Percentiles rank a stretch among this genome's conserved stretches.
phyloP scores from a whole-genome alignment of 1,139 yeast species.

The Pichia sp. region DNA sequence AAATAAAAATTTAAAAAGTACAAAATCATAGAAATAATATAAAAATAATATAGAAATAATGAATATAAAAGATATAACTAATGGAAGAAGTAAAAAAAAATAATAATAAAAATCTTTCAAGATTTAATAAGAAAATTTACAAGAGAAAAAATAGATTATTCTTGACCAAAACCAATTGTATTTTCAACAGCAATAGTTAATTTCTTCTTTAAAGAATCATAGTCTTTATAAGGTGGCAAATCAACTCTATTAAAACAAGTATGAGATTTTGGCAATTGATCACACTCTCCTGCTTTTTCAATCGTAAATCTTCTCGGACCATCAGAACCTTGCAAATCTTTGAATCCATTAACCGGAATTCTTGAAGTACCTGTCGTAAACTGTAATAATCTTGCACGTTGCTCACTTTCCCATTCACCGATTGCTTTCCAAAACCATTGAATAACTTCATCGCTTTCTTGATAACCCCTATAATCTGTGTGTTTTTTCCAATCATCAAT shows the following conservation, averaged over 20 bases:
- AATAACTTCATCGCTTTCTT: conserved; percentile 90
- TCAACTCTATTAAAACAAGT: conserved; percentile 65
- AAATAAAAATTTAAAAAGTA: too few species aligned
- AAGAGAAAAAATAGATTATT: conserved; percentile 33
- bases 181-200: conserved; percentile 61
- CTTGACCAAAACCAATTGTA: conserved; percentile 85
- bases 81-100: too few species aligned
- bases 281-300: conserved; percentile 93
- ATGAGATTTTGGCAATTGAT: conserved; percentile 93
- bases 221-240: conserved; percentile 55
- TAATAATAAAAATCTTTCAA: too few species aligned
- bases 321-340: conserved; percentile 96
- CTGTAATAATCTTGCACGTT: conserved; percentile 89
- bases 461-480: conserved; percentile 96
- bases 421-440: conserved; percentile 99
- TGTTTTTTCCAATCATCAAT: conserved; percentile 98
- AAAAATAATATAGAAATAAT: too few species aligned
- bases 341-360: conserved; percentile 97
- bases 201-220: conserved; percentile 53
- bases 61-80: too few species aligned
- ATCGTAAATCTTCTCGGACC: conserved; percentile 98
- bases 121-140: too few species aligned
- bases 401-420: conserved; percentile 92
- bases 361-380: conserved; percentile 98
- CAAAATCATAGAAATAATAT: too few species aligned